Conservation (phyloP, 2,329 filamentous ascomycete species). For the Pleomassaria siparia region DNA sequence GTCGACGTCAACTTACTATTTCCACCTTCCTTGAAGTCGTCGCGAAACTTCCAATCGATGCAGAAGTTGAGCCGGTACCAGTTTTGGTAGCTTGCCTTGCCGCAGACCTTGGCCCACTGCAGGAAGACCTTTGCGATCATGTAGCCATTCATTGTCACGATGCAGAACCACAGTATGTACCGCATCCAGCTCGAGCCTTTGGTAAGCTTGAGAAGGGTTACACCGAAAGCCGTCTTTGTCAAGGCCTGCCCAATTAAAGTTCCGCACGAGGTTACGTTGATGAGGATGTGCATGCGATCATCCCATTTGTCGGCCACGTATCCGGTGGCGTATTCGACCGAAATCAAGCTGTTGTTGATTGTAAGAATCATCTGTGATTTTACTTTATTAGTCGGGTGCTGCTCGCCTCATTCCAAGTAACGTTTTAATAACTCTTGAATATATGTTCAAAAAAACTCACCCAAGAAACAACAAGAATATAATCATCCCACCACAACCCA, state of each 20-base stretch:
- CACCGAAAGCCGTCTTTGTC: constrained; percentile 13
- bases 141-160: not conserved
- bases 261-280: constrained; percentile 47
- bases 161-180: constrained; percentile 5
- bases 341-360: constrained; percentile 51
- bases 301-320: constrained; percentile 53
- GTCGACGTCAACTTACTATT: constrained; percentile 46
- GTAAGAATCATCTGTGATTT: constrained; percentile 44
- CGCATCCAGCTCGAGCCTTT: not conserved
- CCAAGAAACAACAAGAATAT: constrained; percentile 41
- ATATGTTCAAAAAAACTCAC: constrained; percentile 26
- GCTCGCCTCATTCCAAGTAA: not conserved
- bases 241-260: constrained; percentile 42
- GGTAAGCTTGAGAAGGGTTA: not conserved
- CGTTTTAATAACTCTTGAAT: not conserved
- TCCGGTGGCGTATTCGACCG: constrained; percentile 52
- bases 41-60: constrained; percentile 41
- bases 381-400: no score
- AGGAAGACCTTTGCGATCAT: constrained; percentile 50
- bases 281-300: constrained; percentile 56
- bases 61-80: constrained; percentile 54
- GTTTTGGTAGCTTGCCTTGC: constrained; percentile 47
- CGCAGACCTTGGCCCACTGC: constrained; percentile 54
- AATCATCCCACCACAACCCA: constrained; percentile 46
- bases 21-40: constrained; percentile 54